Percentiles rank a stretch among this genome's conserved stretches.
Evolutionary conservation across 192 early-diverging fungal genomes (phyloP).

Genomic region (Phlyctochytrium bullatum): DNA sequence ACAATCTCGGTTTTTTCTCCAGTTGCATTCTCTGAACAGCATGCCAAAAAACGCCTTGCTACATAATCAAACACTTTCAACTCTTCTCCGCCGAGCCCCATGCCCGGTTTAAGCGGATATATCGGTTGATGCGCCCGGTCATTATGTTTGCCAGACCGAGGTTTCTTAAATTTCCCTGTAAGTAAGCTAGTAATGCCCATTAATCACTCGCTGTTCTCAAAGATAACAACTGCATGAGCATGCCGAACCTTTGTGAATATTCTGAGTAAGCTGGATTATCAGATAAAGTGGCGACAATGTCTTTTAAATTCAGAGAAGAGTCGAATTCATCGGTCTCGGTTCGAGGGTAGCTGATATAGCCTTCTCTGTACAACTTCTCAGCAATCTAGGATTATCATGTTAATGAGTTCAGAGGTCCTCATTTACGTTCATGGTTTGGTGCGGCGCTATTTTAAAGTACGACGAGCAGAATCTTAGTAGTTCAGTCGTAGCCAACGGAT

Average conservation of each 20-base stretch:
- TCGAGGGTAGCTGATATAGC: conserved; percentile 92
- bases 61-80: conserved; percentile 84
- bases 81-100: conserved; percentile 62
- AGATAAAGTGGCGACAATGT: no score
- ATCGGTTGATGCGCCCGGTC: conserved; percentile 99
- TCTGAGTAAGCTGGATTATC: conserved; percentile 40
- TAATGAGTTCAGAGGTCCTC: not conserved
- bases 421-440: conserved; percentile 71
- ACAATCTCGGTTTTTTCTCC: conserved; percentile 79
- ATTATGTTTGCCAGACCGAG: conserved; percentile 80
- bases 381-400: conserved; percentile 60
- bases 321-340: conserved; percentile 96
- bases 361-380: conserved; percentile 82
- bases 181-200: no score
- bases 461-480: conserved; percentile 80
- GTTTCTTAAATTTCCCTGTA: no score
- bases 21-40: conserved; percentile 86
- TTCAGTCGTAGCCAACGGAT: conserved; percentile 93
- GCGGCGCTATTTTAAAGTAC: conserved; percentile 70
- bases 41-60: conserved; percentile 82
- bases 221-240: no score
- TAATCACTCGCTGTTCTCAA: no score
- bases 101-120: conserved; percentile 71
- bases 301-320: no score
- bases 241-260: conserved; percentile 52